These are phyloP conservation scores for Bassia scoparia DNA, from an alignment of 148 eudicot species.

Conservation along the genomic window DNA sequence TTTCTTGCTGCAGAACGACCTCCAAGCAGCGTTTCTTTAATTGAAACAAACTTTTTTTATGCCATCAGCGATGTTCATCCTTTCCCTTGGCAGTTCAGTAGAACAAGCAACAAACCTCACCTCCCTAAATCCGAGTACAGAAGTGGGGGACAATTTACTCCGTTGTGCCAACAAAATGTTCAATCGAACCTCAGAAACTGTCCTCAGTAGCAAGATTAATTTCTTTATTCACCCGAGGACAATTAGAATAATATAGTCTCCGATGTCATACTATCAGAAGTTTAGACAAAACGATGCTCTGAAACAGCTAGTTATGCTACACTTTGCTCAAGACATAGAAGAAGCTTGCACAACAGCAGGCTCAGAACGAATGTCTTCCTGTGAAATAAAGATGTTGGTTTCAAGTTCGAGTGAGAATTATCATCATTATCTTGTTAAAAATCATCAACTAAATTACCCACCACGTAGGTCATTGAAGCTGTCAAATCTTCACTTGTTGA, in stretches of 20 bases:
- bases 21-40: no score
- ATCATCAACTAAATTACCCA: slow-evolving; percentile 38
- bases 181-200: no score
- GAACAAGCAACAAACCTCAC: no score
- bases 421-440: slow-evolving; percentile 46
- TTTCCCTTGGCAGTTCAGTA: no score
- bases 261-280: slow-evolving; percentile 28
- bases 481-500: slow-evolving; percentile 13
- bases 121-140: no score
- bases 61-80: no score
- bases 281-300: slow-evolving; percentile 29
- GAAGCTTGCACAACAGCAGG: slow-evolving; percentile 34
- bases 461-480: slow-evolving; percentile 16
- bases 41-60: no score
- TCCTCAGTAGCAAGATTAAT: no score
- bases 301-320: slow-evolving; percentile 31
- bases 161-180: no score
- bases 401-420: slow-evolving; percentile 48
- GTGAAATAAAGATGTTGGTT: slow-evolving; percentile 34
- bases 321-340: slow-evolving; percentile 30
- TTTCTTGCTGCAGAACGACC: no score
- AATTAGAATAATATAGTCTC: slow-evolving; percentile 37
- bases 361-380: slow-evolving; percentile 43
- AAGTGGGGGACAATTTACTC: no score
- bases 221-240: slow-evolving; percentile 27